These are phyloP conservation scores for Saccharum spontaneum DNA, from an alignment of 176 grass and related monocot genomes.

Conservation along the genomic window DNA sequence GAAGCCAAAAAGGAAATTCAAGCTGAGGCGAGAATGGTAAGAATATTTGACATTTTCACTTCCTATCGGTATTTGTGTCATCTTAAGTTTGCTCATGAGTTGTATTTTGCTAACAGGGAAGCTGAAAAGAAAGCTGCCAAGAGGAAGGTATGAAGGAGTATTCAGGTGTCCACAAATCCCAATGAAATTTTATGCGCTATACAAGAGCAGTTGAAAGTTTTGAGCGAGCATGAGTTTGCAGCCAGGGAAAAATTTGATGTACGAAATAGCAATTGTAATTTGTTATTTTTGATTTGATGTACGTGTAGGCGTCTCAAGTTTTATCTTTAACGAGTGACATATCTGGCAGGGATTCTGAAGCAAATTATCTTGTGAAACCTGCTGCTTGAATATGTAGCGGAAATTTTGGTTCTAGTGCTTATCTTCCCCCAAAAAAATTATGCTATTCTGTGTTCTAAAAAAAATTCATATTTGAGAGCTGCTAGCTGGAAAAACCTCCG, in stretches of 20 bases:
- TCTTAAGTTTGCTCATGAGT: not conserved
- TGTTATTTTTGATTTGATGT: slow-evolving; percentile 10
- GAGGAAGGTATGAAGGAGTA: slow-evolving; percentile 44
- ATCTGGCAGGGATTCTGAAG: not conserved
- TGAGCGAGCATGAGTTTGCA: not conserved
- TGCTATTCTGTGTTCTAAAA: too few species aligned
- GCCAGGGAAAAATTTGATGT: slow-evolving; percentile 33
- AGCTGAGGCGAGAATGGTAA: slow-evolving; percentile 60
- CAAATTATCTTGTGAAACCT: not conserved
- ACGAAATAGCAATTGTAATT: slow-evolving; percentile 7
- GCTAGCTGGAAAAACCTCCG: too few species aligned
- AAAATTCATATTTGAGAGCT: too few species aligned
- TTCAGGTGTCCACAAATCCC: not conserved
- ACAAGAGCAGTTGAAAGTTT: slow-evolving; percentile 17
- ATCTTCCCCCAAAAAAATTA: not conserved
- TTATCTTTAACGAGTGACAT: not conserved
- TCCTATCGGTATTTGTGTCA: not conserved
- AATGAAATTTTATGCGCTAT: slow-evolving; percentile 27
- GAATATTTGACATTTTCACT: not conserved
- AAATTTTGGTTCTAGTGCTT: not conserved
- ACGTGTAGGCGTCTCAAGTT: not conserved
- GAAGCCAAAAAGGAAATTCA: slow-evolving; percentile 46
- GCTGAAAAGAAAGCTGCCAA: slow-evolving; percentile 47
- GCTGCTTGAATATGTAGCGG: not conserved
- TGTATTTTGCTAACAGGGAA: slow-evolving; percentile 45